Percentiles rank a stretch among this genome's conserved stretches.
These are phyloP conservation scores for Pulveroboletus sp. DNA, from an alignment of 768 basidiomycete species.

Conservation along the genomic window DNA sequence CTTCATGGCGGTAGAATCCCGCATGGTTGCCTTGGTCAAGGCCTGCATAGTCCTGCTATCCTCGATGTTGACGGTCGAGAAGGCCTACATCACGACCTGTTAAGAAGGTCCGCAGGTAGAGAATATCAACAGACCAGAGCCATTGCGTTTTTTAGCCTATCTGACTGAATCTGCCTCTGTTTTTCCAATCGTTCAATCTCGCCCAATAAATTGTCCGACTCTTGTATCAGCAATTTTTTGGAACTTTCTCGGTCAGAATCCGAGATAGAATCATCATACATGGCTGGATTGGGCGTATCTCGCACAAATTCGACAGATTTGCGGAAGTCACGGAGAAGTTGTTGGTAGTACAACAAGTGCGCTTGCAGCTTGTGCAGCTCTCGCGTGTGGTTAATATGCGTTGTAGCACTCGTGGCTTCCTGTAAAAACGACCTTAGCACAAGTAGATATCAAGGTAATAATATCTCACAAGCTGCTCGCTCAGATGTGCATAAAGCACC, in stretches of 20 bases:
- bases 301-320: constrained; percentile 50
- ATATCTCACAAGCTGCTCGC: constrained; percentile 37
- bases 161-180: constrained; percentile 26
- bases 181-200: constrained; percentile 40
- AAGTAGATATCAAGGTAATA: neutral
- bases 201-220: constrained; percentile 33
- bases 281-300: constrained; percentile 47
- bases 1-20: constrained; percentile 42
- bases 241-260: constrained; percentile 4
- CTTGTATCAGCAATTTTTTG: constrained; percentile 11
- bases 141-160: constrained; percentile 32
- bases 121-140: constrained; percentile 20
- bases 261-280: constrained; percentile 29
- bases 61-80: constrained; percentile 57
- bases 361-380: constrained; percentile 58
- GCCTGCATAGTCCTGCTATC: constrained; percentile 52
- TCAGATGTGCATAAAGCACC: constrained; percentile 48
- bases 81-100: constrained; percentile 41
- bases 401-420: constrained; percentile 43
- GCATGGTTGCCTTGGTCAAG: constrained; percentile 46
- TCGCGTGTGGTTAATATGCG: constrained; percentile 42
- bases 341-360: constrained; percentile 53
- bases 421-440: constrained; percentile 16
- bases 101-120: neutral
- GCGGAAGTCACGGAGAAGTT: constrained; percentile 52